phyloP scores from a whole-genome alignment of 2,329 filamentous ascomycete genomes.

The Aspergillus awamori region DNA sequence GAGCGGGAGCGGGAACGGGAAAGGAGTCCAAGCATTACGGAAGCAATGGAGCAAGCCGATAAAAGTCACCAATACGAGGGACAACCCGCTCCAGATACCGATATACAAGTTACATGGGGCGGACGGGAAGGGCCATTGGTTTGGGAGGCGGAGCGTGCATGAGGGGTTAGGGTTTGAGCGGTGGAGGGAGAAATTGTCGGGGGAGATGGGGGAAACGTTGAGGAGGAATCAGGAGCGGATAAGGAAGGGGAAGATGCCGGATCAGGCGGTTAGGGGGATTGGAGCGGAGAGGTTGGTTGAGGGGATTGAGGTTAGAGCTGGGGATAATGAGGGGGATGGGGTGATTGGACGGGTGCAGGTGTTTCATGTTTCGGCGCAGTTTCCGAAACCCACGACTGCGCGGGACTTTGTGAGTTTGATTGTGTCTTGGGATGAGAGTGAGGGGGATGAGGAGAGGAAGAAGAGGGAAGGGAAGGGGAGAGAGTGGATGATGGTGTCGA shows the following conservation, averaged over 20 bases:
- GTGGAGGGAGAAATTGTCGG: slow-evolving; percentile 75
- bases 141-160: slow-evolving; percentile 81
- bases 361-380: slow-evolving; percentile 84
- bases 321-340: neutral
- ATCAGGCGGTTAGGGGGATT: slow-evolving; percentile 79
- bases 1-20: too few species aligned
- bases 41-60: slow-evolving; percentile 85
- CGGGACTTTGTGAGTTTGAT: slow-evolving; percentile 85
- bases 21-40: slow-evolving; percentile 54
- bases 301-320: slow-evolving; percentile 51
- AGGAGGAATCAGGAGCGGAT: slow-evolving; percentile 70
- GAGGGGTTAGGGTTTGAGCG: slow-evolving; percentile 73
- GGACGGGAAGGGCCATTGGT: slow-evolving; percentile 87
- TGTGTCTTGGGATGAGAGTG: slow-evolving; percentile 59
- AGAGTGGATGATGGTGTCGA: slow-evolving; percentile 85
- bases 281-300: slow-evolving; percentile 78
- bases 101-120: slow-evolving; percentile 79
- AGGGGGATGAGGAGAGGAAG: slow-evolving; percentile 21
- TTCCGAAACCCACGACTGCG: slow-evolving; percentile 83
- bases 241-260: slow-evolving; percentile 66
- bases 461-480: slow-evolving; percentile 45
- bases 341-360: slow-evolving; percentile 54
- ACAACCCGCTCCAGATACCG: slow-evolving; percentile 74
- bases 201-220: slow-evolving; percentile 79
- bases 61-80: slow-evolving; percentile 60